Conservation (phyloP, 805 yeast genomes). For the Maudiozyma saulgeensis region DNA sequence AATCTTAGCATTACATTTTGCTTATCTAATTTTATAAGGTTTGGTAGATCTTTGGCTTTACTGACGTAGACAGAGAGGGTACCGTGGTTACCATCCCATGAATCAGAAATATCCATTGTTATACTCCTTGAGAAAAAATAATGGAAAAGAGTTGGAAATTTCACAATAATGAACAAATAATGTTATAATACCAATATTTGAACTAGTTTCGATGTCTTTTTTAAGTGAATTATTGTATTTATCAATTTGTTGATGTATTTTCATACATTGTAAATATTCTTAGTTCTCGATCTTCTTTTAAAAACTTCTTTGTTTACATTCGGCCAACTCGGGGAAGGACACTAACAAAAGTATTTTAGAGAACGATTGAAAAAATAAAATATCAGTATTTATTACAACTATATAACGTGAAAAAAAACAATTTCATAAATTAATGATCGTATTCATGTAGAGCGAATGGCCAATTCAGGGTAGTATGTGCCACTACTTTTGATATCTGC, state of each 20-base stretch:
- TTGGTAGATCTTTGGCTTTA: slow-evolving; percentile 79
- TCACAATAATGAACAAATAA: too few relatives aligned
- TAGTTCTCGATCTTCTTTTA: background rate
- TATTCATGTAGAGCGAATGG: too few relatives aligned
- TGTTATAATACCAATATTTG: too few relatives aligned
- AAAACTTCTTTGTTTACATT: background rate
- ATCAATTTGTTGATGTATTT: too few relatives aligned
- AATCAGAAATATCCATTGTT: slow-evolving; percentile 11
- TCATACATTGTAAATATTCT: too few relatives aligned
- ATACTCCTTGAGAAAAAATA: too few relatives aligned
- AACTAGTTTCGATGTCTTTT: too few relatives aligned
- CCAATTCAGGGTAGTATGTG: too few relatives aligned
- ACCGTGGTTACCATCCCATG: slow-evolving; percentile 32
- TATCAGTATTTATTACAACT: background rate
- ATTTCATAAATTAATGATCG: too few relatives aligned
- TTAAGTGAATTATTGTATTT: slow-evolving; percentile 2
- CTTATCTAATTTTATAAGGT: slow-evolving; percentile 76
- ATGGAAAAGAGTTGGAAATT: too few relatives aligned
- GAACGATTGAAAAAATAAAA: background rate
- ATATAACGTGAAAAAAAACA: background rate
- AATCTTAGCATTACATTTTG: slow-evolving; percentile 87
- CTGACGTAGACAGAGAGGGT: slow-evolving; percentile 66
- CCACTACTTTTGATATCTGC: slow-evolving; percentile 12
- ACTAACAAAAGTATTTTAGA: background rate
- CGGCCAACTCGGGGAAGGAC: background rate